Evolutionary conservation across 139 green algal species (phyloP).

Genomic region (Nannochloris sp.): DNA sequence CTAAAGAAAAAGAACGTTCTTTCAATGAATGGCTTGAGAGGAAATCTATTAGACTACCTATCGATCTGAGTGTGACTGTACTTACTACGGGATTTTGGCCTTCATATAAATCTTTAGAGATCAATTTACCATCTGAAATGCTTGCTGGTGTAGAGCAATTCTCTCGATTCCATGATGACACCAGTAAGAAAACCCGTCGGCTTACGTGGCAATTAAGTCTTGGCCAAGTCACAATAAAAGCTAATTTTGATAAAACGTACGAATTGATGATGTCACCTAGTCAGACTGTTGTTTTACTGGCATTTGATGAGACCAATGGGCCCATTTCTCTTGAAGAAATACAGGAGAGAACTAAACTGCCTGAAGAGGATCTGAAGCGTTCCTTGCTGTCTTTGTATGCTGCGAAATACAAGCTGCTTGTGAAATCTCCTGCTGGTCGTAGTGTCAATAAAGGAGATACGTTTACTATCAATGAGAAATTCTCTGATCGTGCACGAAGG

Average conservation of each 20-base stretch:
- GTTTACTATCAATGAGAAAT: slow-evolving; percentile 83
- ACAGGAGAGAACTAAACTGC: slow-evolving; percentile 71
- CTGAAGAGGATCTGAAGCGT: slow-evolving; percentile 81
- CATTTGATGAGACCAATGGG: slow-evolving; percentile 75
- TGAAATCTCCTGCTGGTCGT: slow-evolving; percentile 67
- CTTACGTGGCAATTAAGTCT: slow-evolving; percentile 88
- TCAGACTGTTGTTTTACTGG: slow-evolving; percentile 77
- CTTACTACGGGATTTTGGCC: slow-evolving; percentile 89
- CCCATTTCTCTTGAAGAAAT: slow-evolving; percentile 73
- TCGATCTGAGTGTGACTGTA: slow-evolving; percentile 89
- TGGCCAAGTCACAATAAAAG: slow-evolving; percentile 72
- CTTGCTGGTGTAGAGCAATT: slow-evolving; percentile 70
- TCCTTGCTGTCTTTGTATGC: slow-evolving; percentile 81
- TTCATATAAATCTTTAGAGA: slow-evolving; percentile 73
- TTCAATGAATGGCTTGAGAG: slow-evolving; percentile 72
- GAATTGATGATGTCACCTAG: slow-evolving; percentile 83
- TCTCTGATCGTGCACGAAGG: slow-evolving; percentile 82
- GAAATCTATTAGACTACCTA: slow-evolving; percentile 28
- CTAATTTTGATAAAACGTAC: slow-evolving; percentile 80
- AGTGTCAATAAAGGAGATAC: slow-evolving; percentile 72
- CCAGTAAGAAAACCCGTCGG: slow-evolving; percentile 68
- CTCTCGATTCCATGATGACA: slow-evolving; percentile 75
- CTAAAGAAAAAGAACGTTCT: slow-evolving; percentile 77
- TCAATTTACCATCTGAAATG: slow-evolving; percentile 89
- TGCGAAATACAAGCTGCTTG: slow-evolving; percentile 85